Conservation (phyloP, 257 asterid genomes). For the Petunia axillaris region DNA sequence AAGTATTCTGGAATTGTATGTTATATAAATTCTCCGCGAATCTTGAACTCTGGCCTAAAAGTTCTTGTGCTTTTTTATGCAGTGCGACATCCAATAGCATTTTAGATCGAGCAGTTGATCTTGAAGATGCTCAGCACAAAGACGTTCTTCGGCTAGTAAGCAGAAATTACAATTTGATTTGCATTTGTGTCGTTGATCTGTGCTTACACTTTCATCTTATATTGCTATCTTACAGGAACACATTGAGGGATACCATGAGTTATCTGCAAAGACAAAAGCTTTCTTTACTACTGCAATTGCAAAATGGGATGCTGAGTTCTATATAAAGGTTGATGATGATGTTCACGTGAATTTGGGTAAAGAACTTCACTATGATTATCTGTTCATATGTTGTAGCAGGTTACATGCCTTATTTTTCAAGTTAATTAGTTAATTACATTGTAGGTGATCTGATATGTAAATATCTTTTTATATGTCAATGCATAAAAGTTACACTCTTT, state of each 20-base stretch:
- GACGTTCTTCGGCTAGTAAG: constrained; percentile 78
- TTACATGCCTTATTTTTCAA: neutral
- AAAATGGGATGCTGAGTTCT: constrained; percentile 82
- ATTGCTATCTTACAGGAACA: constrained; percentile 51
- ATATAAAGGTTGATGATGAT: constrained; percentile 80
- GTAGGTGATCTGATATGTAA: neutral
- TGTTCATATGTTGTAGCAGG: neutral
- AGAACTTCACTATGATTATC: neutral
- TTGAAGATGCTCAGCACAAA: constrained; percentile 66
- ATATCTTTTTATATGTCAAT: neutral
- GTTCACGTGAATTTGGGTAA: constrained; percentile 87
- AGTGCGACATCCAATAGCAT: constrained; percentile 74
- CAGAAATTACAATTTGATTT: neutral
- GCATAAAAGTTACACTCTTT: constrained; percentile 1
- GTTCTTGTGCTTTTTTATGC: constrained; percentile 22
- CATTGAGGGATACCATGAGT: constrained; percentile 80
- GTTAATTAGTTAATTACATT: neutral
- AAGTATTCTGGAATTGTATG: neutral
- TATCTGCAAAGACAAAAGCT: constrained; percentile 82
- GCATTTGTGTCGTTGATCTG: neutral
- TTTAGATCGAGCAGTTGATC: constrained; percentile 72
- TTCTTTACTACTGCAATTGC: constrained; percentile 69
- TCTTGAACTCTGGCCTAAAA: neutral
- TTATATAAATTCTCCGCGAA: neutral
- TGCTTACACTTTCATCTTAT: neutral